A percentile compares a stretch with the other conserved stretches of the same genome.
Evolutionary conservation across 2,329 filamentous ascomycete genomes (phyloP).

Genomic region (Albophoma yamanashiensis): DNA sequence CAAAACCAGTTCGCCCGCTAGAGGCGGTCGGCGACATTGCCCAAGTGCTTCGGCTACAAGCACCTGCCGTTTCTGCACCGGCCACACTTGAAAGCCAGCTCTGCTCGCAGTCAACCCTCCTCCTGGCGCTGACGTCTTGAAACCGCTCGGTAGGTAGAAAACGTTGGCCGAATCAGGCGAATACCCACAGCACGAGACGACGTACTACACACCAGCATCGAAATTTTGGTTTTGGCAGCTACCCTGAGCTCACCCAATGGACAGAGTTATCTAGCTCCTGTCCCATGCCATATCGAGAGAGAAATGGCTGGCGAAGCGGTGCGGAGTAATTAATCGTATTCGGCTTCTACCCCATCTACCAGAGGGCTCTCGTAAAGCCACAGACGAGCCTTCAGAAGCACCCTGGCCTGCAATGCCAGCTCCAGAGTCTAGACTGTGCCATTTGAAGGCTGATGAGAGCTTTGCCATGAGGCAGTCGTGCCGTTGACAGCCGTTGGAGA

Average conservation of each 20-base stretch:
- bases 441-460: neutral
- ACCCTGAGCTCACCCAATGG: neutral
- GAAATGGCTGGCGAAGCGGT: neutral
- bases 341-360: neutral
- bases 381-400: neutral
- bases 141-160: neutral
- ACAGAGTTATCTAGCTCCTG: neutral
- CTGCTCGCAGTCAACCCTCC: neutral
- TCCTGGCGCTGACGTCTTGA: neutral
- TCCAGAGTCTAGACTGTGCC: neutral
- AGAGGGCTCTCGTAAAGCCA: too few relatives aligned
- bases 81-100: neutral
- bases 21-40: neutral
- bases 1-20: neutral
- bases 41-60: neutral
- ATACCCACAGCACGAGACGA: neutral
- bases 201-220: neutral
- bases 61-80: neutral
- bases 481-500: neutral
- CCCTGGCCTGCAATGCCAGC: too few relatives aligned
- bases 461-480: neutral
- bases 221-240: neutral
- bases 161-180: neutral
- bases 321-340: too few relatives aligned
- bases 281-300: too few relatives aligned